Evolutionary conservation across 345 rosid genomes (phyloP).

Genomic region (Gossypium australe): DNA sequence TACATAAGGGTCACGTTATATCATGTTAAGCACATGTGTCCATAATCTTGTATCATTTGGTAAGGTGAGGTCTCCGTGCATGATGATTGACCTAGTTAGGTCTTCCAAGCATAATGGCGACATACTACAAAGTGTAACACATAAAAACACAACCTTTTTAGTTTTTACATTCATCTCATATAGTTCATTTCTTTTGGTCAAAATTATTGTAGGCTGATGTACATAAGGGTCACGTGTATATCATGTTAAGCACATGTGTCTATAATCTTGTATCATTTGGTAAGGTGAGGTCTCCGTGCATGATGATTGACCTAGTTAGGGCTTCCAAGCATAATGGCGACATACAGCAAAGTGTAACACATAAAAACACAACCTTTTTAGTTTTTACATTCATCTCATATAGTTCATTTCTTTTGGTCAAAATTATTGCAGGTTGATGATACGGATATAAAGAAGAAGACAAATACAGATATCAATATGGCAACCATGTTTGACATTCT

Average conservation of each 20-base stretch:
- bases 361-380: neutral
- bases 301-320: no score
- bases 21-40: no score
- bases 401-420: neutral
- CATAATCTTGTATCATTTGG: no score
- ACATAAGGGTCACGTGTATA: no score
- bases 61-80: no score
- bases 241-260: no score
- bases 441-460: slow-evolving; percentile 8
- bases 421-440: slow-evolving; percentile 30
- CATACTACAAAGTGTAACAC: neutral
- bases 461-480: slow-evolving; percentile 35
- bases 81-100: no score
- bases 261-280: no score
- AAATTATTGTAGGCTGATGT: neutral
- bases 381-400: neutral
- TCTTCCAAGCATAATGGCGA: no score
- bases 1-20: no score
- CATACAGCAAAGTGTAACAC: neutral
- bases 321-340: no score
- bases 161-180: neutral
- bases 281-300: no score
- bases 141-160: neutral
- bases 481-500: slow-evolving; percentile 35
- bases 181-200: neutral